Base-by-base conservation (phyloP, 306 rosid genomes). In the Begonia masoniana region DNA sequence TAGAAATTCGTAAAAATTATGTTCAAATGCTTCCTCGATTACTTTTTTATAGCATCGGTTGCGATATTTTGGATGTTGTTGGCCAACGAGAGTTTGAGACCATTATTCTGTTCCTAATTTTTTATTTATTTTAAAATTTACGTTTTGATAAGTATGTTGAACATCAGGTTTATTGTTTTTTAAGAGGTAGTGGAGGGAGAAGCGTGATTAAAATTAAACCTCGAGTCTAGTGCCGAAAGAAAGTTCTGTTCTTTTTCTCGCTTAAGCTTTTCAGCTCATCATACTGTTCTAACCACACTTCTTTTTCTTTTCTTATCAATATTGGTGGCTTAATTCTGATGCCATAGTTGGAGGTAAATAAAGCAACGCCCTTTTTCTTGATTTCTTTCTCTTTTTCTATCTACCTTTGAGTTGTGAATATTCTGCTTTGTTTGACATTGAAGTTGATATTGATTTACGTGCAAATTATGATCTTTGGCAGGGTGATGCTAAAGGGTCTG, bases 401-500 rank as follows among this genome's bases (percentile, higher is more conserved):
- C 21, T 61, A 21, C 10, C 58, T 51, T 58, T 65, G 41, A 45
- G 49, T 45, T 10, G 13, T 10, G 15, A 45, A 10, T 11, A 45
- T n/a, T 45, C 15, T 11, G 6, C 49, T 45, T 45, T 45, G 49
- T n/a, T 45, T 31, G 39, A 31, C 8, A 31, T 7, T 4, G 39
- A 31, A 31, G 8, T 31, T 7, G 39, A 31, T 31, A 31, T 31
- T 31, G 39, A 31, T 31, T 31, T 31, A 31, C 39, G 9, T 31
- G 39, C 7, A 31, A 62, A 64, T 68, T 60, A 43, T 66, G 52
- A 70, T 68, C 70, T 68, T 52, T 64, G 55, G 19, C 71, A 88
- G 96, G 94, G 94, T 60, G 96, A 88, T 66, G 76, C 85, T 45
- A 88, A 84, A 73, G 96, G 94, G 47, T 62, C 92, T 71, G 75